Percentiles rank a stretch among this genome's conserved stretches.
Conservation (phyloP, 73 alveolate species). For the Tetrahymena borealis region DNA sequence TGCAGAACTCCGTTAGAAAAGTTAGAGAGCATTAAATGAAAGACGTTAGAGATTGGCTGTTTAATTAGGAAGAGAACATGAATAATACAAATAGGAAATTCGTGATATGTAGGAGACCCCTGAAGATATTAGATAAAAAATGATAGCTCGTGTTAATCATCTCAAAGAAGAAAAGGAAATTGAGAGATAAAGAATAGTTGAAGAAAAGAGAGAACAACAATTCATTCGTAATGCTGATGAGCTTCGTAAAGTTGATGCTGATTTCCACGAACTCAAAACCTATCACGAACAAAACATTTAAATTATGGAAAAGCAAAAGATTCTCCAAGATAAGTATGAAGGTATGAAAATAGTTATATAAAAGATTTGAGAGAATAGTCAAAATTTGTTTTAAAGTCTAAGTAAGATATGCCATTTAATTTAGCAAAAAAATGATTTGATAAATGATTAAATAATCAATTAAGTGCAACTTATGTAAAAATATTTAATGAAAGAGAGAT, state of each 20-base stretch:
- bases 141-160: constrained; percentile 18
- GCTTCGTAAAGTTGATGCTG: constrained; percentile 9
- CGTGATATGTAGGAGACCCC: constrained; percentile 34
- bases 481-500: no score
- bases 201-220: neutral
- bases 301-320: constrained; percentile 30
- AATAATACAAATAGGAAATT: constrained; percentile 23
- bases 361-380: no score
- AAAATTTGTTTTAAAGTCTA: no score
- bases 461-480: no score
- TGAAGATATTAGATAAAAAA: constrained; percentile 30
- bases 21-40: constrained; percentile 13
- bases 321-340: constrained; percentile 21
- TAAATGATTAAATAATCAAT: no score
- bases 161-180: constrained; percentile 23
- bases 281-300: constrained; percentile 20
- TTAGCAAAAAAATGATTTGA: no score
- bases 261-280: constrained; percentile 26
- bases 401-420: no score
- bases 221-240: constrained; percentile 36
- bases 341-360: neutral
- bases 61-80: constrained; percentile 17
- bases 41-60: constrained; percentile 21
- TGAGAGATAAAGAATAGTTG: constrained; percentile 10
- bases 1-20: neutral